Evolutionary conservation across 495 filamentous ascomycete genomes (phyloP), one percentile per base, ranked within the genome.

Genomic region (Aspergillus haitiensis): DNA sequence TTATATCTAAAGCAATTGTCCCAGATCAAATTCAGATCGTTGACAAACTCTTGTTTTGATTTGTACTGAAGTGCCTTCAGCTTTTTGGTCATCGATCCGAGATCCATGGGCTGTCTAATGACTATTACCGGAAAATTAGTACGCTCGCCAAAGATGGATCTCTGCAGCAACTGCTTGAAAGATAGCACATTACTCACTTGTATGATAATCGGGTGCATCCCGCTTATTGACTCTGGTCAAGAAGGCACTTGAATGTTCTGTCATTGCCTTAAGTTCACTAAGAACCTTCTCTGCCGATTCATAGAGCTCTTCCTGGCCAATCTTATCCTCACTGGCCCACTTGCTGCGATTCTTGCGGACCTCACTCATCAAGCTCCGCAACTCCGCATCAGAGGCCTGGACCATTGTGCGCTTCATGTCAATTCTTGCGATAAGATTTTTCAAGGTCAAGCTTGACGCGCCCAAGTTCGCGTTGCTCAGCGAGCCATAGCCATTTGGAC

Each of bases 1-100:
- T 99, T 99, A 72, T 98, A 99, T 61, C 88, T 89, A 50, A 99
- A 78, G 65, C 95, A 98, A 67, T 99, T 99, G 34, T 87, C 80
- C 94, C 94, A 99, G 45, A 99, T 99, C 16, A 97, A 80, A 65
- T 93, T 92, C 21, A 98, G 77, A 61, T 98, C 94, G 52, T 87
- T 84, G 35, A 97, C 91, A 63, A 98, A 98, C 11, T 98, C 94
- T 55, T 88, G 80, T 78, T 98, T 98, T 48, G 92, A 96, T 71
- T 90, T 93, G 79, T 96, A 98, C 18, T 82, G 81, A 11, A 94
- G 72, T 3, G 82, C 78, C 70, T 96, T 97, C 35, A 99, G 84
- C 76, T 97, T 98, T 78, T 99, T 99, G 37, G 94, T 93, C 90
- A 99, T 97, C 36, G 86, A 88, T 40, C 95, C 94, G 45, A 99